These are phyloP conservation scores for Vicia faba DNA, from an alignment of 306 rosid species.

Conservation along the genomic window DNA sequence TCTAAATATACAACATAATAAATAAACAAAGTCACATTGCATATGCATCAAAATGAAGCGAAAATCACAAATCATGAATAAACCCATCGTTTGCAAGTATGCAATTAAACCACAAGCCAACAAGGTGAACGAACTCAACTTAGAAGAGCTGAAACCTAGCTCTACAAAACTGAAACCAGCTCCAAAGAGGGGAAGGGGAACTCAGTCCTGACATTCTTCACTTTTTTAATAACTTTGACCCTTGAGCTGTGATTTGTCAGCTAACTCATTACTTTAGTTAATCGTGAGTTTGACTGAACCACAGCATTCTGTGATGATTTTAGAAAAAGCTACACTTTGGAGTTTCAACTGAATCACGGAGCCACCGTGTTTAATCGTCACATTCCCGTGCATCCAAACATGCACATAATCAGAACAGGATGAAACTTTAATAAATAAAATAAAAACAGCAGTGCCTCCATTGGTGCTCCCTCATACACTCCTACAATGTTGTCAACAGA, in stretches of 20 bases:
- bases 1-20: background rate
- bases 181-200: background rate
- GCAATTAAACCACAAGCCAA: background rate
- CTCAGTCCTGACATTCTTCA: background rate
- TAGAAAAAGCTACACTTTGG: background rate
- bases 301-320: background rate
- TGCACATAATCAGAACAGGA: background rate
- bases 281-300: background rate
- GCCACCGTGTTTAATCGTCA: background rate
- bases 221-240: constrained; percentile 1
- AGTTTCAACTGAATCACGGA: background rate
- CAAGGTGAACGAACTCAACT: background rate
- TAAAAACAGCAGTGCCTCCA: background rate
- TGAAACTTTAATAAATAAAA: background rate
- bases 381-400: background rate
- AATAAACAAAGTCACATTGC: background rate
- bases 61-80: background rate
- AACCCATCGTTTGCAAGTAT: constrained; percentile 1
- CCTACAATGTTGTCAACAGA: background rate
- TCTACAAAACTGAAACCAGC: background rate
- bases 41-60: background rate
- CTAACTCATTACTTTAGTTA: background rate
- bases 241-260: background rate
- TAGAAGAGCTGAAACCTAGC: background rate
- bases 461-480: background rate